phyloP scores from a whole-genome alignment of 257 asterid genomes.

The Primulina huaijiensis region DNA sequence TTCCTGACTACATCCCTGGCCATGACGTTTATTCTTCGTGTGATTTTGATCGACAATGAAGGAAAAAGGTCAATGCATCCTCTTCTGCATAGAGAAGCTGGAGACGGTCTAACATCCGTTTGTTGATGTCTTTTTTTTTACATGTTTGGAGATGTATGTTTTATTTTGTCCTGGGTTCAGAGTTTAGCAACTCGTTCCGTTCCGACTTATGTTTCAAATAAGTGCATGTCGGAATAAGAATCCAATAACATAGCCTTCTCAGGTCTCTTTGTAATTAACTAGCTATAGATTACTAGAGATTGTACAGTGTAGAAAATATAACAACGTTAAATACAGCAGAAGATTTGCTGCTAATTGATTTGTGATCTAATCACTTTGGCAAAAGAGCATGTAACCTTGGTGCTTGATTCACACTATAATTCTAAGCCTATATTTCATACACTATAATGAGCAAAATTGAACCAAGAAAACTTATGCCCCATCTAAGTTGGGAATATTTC shows the following conservation, averaged over 20 bases:
- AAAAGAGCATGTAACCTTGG: background rate
- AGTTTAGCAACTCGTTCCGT: slow-evolving; percentile 28
- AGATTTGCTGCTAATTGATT: too few relatives aligned
- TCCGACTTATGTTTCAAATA: slow-evolving; percentile 27
- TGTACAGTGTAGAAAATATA: background rate
- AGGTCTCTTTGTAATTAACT: slow-evolving; percentile 26
- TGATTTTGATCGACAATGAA: too few relatives aligned
- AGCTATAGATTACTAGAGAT: background rate
- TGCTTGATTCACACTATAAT: background rate
- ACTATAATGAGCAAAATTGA: background rate
- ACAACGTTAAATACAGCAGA: background rate
- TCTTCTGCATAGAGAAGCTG: slow-evolving; percentile 13
- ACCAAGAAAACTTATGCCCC: background rate
- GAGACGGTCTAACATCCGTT: slow-evolving; percentile 36
- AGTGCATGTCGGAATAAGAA: slow-evolving; percentile 23
- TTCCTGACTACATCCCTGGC: too few relatives aligned
- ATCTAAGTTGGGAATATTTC: background rate
- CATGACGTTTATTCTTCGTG: too few relatives aligned
- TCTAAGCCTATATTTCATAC: background rate
- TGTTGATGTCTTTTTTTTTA: background rate
- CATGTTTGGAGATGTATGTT: background rate
- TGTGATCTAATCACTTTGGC: too few relatives aligned
- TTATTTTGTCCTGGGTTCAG: background rate
- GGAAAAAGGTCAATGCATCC: background rate
- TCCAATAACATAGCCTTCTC: slow-evolving; percentile 26